These are phyloP conservation scores for Hanseniaspora hatyaiensis DNA, from an alignment of 805 yeast species.

Conservation along the genomic window DNA sequence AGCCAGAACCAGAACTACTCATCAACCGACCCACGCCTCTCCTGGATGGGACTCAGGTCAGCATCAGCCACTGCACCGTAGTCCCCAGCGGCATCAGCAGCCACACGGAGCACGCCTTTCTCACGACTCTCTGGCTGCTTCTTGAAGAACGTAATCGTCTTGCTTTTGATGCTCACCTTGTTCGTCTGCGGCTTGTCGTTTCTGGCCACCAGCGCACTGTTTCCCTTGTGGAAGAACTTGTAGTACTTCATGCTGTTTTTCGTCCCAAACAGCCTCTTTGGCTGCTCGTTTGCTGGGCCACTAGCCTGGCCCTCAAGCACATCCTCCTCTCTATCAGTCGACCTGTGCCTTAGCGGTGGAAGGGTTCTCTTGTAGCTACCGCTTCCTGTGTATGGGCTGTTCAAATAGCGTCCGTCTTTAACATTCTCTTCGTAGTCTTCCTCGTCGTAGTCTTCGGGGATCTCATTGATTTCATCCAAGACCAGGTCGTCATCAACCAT, in stretches of 20 bases:
- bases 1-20: no score
- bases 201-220: slow-evolving; percentile 1
- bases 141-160: slow-evolving; percentile 7
- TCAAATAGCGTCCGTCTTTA: no score
- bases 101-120: no score
- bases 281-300: no score
- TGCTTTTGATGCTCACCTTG: slow-evolving; percentile 3
- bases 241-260: slow-evolving; percentile 1
- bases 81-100: no score
- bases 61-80: slow-evolving; percentile 20
- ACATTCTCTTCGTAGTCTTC: no score
- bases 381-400: no score
- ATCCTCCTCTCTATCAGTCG: slow-evolving; percentile 19
- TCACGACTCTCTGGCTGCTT: slow-evolving; percentile 16
- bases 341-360: no score
- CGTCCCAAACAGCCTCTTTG: slow-evolving; percentile 1
- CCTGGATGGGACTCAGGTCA: slow-evolving; percentile 28
- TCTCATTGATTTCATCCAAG: slow-evolving; percentile 40
- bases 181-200: slow-evolving; percentile 9
- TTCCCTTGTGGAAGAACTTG: slow-evolving; percentile 4
- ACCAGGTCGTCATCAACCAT: slow-evolving; percentile 32
- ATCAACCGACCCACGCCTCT: slow-evolving; percentile 23
- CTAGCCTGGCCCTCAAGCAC: background rate
- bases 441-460: slow-evolving; percentile 37
- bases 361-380: no score